Base-by-base conservation (phyloP, 352 stramenopile species). In the Phytophthora constricta region DNA sequence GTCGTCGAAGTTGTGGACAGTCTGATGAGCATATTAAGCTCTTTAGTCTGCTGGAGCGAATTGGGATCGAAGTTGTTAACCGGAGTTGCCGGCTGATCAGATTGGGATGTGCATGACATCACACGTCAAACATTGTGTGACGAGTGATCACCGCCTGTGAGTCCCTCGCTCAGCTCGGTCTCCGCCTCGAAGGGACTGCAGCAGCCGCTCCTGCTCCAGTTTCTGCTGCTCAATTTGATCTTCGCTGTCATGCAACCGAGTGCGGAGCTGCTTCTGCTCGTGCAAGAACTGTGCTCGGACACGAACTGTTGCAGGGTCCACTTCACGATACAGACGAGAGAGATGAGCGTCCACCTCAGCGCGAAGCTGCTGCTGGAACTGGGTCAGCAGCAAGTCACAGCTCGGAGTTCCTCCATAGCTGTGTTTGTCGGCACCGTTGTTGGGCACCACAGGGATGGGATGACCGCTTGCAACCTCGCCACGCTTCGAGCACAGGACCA, bases 311-410 rank as follows among this genome's bases (percentile, higher is more conserved):
- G 62, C 65, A 0, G 77, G 68, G 46, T 83, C 69, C 56, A 82
- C 43, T 54, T 86, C 72, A 13, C 65, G 61, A 11, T 76, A 66
- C 14, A 85, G 28, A 20, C 71, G 77, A 11, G 33, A 33, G 46
- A 79, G 77, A 46, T 69, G 79, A 14, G 50, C 74, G n/a, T 53
- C 43, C 5, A 85, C 62, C 70, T 83, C 71, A 26, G 25, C 51
- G 2, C 66, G 49, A 16, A 83, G 43, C 26, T 62, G 54, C 20
- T 62, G 49, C 20, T 81, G 64, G 37, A 77, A 79, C 9, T 72
- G 27, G 5, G 17, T 23, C 14, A 79, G 31, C 0, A 79, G 26
- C 22, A 27, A 11, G 8, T 70, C 66, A 14, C 55, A 51, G 43
- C n/a, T 70, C 16, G 13, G n/a, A 31, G n/a, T 13, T 56, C 54